Percentiles rank a stretch among this genome's conserved stretches.
Evolutionary conservation across 352 stramenopile species (phyloP).

Genomic region (Globisporangium lucens): DNA sequence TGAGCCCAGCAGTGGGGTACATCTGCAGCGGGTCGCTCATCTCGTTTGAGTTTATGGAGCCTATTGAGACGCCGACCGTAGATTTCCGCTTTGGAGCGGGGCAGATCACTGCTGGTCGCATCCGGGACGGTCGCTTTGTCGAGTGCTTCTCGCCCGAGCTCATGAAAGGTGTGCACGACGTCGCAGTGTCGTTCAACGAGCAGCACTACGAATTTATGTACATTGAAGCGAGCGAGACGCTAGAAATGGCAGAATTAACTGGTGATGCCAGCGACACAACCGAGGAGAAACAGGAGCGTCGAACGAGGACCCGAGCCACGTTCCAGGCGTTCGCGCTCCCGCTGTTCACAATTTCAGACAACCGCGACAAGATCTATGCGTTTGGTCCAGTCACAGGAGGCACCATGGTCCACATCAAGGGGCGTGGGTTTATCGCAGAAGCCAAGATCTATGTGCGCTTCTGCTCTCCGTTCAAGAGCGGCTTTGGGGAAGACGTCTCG

Average conservation of each 20-base stretch:
- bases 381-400: slow-evolving; percentile 49
- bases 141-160: slow-evolving; percentile 67
- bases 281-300: background rate
- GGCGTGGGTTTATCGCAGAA: slow-evolving; percentile 49
- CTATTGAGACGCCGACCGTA: slow-evolving; percentile 53
- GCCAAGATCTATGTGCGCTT: slow-evolving; percentile 70
- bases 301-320: slow-evolving; percentile 14
- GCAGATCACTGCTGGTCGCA: slow-evolving; percentile 27
- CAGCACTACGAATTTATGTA: slow-evolving; percentile 51
- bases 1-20: slow-evolving; percentile 55
- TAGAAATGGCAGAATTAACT: background rate
- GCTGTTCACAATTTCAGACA: slow-evolving; percentile 45
- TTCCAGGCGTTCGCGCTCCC: slow-evolving; percentile 62
- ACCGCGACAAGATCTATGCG: slow-evolving; percentile 37
- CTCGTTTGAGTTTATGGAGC: slow-evolving; percentile 60
- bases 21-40: slow-evolving; percentile 60
- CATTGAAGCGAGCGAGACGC: slow-evolving; percentile 7
- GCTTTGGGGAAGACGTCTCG: slow-evolving; percentile 26
- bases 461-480: slow-evolving; percentile 33
- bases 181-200: slow-evolving; percentile 66
- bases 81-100: slow-evolving; percentile 57
- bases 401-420: slow-evolving; percentile 52
- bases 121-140: slow-evolving; percentile 43
- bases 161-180: slow-evolving; percentile 30
- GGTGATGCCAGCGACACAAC: background rate